Percentiles rank a stretch among this genome's conserved stretches.
phyloP scores from a whole-genome alignment of 2,329 filamentous ascomycete genomes.

The Amphichorda felina region DNA sequence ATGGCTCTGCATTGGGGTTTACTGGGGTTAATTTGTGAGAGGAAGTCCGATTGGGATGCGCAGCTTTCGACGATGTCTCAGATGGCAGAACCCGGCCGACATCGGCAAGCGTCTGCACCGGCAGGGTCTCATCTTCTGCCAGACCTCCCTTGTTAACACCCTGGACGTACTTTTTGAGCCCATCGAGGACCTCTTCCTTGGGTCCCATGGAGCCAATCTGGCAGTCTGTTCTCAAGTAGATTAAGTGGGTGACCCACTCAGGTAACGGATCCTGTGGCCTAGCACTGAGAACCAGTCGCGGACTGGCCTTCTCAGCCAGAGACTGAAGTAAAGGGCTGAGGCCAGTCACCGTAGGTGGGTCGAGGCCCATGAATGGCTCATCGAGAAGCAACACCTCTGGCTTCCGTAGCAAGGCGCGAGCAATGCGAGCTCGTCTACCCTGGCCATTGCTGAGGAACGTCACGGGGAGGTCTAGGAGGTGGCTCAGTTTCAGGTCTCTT shows the following conservation, averaged over 20 bases:
- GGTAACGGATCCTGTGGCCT: constrained; percentile 81
- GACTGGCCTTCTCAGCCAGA: constrained; percentile 53
- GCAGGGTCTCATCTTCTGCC: constrained; percentile 33
- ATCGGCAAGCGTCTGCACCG: constrained; percentile 34
- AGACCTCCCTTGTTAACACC: constrained; percentile 30
- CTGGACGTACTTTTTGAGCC: constrained; percentile 34
- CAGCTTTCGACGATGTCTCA: constrained; percentile 6
- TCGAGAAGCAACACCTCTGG: constrained; percentile 81
- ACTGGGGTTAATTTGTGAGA: constrained; percentile 10
- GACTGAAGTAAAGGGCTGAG: constrained; percentile 60
- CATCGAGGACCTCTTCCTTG: constrained; percentile 48
- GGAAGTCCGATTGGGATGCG: constrained; percentile 1
- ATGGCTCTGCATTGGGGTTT: constrained; percentile 41
- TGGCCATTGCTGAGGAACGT: constrained; percentile 91
- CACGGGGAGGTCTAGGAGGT: constrained; percentile 69
- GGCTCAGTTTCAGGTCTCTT: constrained; percentile 53
- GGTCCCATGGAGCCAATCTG: constrained; percentile 53
- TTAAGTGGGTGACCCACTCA: constrained; percentile 78
- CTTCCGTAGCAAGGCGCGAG: constrained; percentile 64
- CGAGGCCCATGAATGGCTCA: constrained; percentile 92
- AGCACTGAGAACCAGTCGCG: constrained; percentile 65
- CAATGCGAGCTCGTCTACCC: constrained; percentile 76
- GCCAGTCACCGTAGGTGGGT: constrained; percentile 65
- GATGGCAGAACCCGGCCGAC: constrained; percentile 32
- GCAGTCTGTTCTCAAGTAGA: constrained; percentile 58